These are phyloP conservation scores for Garcileccinum viscosum DNA, from an alignment of 1,284 basidiomycete species.

Conservation along the genomic window DNA sequence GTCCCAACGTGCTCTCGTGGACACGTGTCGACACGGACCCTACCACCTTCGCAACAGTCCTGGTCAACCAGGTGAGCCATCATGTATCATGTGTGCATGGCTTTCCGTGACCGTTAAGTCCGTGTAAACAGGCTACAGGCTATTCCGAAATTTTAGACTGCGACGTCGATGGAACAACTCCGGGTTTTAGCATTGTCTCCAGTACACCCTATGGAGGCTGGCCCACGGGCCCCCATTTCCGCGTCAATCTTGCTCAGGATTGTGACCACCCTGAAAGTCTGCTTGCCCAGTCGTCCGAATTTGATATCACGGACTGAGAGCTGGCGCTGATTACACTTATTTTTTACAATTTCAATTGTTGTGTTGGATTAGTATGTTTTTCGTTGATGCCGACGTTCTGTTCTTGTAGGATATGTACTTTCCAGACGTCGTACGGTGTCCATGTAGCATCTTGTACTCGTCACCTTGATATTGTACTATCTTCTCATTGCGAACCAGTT, in stretches of 20 bases:
- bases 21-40: conserved; percentile 67
- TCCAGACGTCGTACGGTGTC: neutral
- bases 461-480: neutral
- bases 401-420: neutral
- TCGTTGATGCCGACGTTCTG: neutral
- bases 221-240: neutral
- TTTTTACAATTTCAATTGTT: neutral
- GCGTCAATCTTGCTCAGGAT: neutral
- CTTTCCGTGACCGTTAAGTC: neutral
- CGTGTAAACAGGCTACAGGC: too few species aligned
- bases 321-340: neutral
- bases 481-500: neutral
- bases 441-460: neutral
- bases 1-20: conserved; percentile 69
- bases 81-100: neutral
- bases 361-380: neutral
- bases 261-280: neutral
- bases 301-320: neutral
- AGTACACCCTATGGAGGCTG: neutral
- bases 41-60: conserved; percentile 69
- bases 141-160: neutral
- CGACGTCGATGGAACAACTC: neutral
- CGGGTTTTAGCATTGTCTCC: neutral
- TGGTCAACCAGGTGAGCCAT: conserved; percentile 64
- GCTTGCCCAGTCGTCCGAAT: neutral